Evolutionary conservation across 345 rosid species (phyloP), one percentile per base, ranked within the genome.

Genomic region (Punica granatum): DNA sequence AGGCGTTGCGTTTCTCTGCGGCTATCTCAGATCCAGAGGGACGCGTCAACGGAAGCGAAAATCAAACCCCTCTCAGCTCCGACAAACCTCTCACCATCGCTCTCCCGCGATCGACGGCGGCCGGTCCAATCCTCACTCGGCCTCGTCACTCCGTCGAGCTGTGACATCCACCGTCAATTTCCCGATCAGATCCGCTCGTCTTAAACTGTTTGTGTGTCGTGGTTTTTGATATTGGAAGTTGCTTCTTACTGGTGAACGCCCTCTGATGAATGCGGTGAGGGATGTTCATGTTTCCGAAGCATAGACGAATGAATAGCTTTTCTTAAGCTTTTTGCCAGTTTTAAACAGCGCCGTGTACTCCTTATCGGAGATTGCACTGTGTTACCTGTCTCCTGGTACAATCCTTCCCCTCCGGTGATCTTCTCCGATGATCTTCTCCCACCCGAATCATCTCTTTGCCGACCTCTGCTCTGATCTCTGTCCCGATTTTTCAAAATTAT

Each of bases 281-380:
- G 69, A 46, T 66, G 69, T 66, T 66, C 69, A 12, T 25, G 69
- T 66, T 66, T 66, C 69, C 69, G 69, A 66, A 66, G 69, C 69
- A 66, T 66, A 66, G 21, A 66, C n/a, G 32, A 66, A 66, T 48
- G 41, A 5, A 31, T 43, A 3, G 39, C 28, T 35, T 60, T n/a
- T n/a, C n/a, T 16, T 63, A 7, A 34, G 41, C 36, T 66, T 37
- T 11, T 28, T 4, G 59, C 69, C 69, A 66, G 69, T 66, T 43
- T 66, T 66, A 66, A 66, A 66, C 69, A 66, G 69, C 69, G 56
- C 37, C 30, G 69, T 66, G 69, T 30, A 32, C 5, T 48, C 1
- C n/a, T 14, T 15, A 10, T 56, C n/a, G n/a, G 23, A 30, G 63
- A 21, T 66, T 48, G 69, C 69, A 49, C 69, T 48, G 58, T 49